Conservation (phyloP, 768 basidiomycete genomes). For the Xerocomus potaroensis region DNA sequence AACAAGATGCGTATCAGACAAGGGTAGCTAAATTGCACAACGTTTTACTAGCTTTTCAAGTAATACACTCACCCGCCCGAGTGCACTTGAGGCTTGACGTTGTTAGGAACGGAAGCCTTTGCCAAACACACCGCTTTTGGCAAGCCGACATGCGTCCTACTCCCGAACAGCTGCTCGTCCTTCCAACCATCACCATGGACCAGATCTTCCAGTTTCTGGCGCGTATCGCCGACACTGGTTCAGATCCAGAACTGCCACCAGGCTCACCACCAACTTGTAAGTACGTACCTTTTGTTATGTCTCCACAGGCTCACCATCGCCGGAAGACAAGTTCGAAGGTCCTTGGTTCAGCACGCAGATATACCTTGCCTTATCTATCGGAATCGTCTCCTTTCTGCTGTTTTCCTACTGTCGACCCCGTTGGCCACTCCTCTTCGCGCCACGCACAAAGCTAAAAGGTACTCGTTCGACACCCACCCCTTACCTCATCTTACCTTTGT, state of each 20-base stretch:
- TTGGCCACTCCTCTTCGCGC: slow-evolving; percentile 89
- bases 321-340: slow-evolving; percentile 74
- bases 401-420: slow-evolving; percentile 87
- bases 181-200: slow-evolving; percentile 14
- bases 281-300: slow-evolving; percentile 21
- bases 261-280: slow-evolving; percentile 62
- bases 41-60: background rate
- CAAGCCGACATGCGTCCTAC: slow-evolving; percentile 6
- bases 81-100: too few relatives aligned
- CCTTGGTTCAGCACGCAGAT: slow-evolving; percentile 97
- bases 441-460: slow-evolving; percentile 94
- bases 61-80: too few relatives aligned
- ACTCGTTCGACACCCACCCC: slow-evolving; percentile 1
- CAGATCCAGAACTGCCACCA: slow-evolving; percentile 47
- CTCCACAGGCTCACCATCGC: slow-evolving; percentile 3
- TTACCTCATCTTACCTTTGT: slow-evolving; percentile 1
- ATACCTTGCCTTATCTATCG: slow-evolving; percentile 70
- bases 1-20: background rate
- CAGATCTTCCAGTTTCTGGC: slow-evolving; percentile 12
- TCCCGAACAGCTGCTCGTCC: background rate
- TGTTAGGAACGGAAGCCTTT: slow-evolving; percentile 16
- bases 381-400: slow-evolving; percentile 72
- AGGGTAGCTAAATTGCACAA: background rate
- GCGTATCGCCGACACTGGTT: slow-evolving; percentile 24
- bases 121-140: slow-evolving; percentile 22